Evolutionary conservation across 352 stramenopile genomes (phyloP).

Genomic region (Bremia lactucae): DNA sequence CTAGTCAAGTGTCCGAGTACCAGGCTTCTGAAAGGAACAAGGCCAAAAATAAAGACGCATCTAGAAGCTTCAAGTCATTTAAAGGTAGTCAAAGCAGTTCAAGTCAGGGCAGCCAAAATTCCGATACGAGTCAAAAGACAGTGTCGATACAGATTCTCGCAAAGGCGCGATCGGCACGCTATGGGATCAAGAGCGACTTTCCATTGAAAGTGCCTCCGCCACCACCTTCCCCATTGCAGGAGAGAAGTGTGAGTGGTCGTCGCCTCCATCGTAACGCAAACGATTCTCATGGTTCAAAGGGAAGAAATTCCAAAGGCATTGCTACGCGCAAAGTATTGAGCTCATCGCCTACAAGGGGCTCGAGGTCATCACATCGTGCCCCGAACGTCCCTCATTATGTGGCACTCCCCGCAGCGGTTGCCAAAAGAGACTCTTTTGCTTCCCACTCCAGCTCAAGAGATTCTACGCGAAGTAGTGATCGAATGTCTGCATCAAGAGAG

Average conservation of each 20-base stretch:
- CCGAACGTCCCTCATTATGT: conserved; percentile 8
- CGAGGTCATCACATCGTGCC: conserved; percentile 4
- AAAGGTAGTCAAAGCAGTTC: conserved; percentile 7
- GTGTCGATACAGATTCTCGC: conserved; percentile 32
- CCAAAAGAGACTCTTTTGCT: conserved; percentile 7
- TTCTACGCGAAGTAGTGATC: conserved; percentile 18
- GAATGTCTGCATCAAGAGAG: conserved; percentile 30
- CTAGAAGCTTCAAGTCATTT: conserved; percentile 4
- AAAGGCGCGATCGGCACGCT: conserved; percentile 16
- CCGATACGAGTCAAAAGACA: conserved; percentile 19
- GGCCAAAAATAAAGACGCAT: conserved; percentile 2
- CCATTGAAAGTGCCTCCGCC: conserved; percentile 17
- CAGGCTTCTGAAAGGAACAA: conserved; percentile 3
- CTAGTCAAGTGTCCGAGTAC: conserved; percentile 4
- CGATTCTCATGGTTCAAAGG: conserved; percentile 17
- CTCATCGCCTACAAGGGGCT: conserved; percentile 7
- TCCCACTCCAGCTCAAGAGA: conserved; percentile 17
- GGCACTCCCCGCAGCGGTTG: conserved; percentile 7
- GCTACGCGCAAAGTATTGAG: conserved; percentile 19
- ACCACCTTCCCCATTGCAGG: conserved; percentile 12
- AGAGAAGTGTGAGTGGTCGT: conserved; percentile 15
- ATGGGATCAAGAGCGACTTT: conserved; percentile 22
- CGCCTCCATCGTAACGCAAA: conserved; percentile 14
- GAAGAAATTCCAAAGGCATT: conserved; percentile 14
- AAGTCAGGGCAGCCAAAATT: conserved; percentile 9